Evolutionary conservation across 257 asterid genomes (phyloP).

Genomic region (Echites panduratus): DNA sequence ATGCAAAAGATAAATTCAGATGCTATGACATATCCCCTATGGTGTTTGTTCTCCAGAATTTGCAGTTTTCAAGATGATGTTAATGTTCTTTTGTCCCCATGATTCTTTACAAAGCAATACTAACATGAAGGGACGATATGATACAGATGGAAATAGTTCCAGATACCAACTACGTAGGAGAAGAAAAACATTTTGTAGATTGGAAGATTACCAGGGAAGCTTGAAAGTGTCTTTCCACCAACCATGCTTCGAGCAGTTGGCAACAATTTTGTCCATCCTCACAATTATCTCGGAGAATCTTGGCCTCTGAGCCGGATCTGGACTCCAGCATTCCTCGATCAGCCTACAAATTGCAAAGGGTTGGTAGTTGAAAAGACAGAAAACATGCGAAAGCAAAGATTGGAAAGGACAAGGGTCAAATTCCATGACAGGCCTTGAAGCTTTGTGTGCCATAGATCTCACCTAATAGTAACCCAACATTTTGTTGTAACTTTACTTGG

Average conservation of each 20-base stretch:
- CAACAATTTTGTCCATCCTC: constrained; percentile 62
- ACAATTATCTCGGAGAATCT: constrained; percentile 63
- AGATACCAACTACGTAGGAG: background rate
- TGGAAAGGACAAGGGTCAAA: background rate
- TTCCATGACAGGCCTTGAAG: background rate
- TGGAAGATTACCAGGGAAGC: constrained; percentile 73
- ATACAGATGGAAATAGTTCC: background rate
- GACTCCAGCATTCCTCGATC: constrained; percentile 94
- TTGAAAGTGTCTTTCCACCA: constrained; percentile 99
- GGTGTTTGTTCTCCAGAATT: background rate
- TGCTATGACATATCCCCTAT: background rate
- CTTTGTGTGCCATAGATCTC: background rate
- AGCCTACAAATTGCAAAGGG: constrained; percentile 32
- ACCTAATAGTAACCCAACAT: too few relatives aligned
- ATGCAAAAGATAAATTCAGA: background rate
- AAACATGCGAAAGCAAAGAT: background rate
- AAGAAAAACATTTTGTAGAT: background rate
- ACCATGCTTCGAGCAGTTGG: constrained; percentile 72
- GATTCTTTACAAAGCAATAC: background rate
- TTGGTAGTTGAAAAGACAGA: background rate
- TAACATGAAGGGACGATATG: background rate
- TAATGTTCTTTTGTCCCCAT: background rate
- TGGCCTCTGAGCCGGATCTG: constrained; percentile 51
- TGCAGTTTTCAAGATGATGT: background rate
- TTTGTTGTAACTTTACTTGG: background rate